A percentile compares a stretch with the other conserved stretches of the same genome.
Conservation (phyloP, 805 yeast species). For the Kodamaea restingae region DNA sequence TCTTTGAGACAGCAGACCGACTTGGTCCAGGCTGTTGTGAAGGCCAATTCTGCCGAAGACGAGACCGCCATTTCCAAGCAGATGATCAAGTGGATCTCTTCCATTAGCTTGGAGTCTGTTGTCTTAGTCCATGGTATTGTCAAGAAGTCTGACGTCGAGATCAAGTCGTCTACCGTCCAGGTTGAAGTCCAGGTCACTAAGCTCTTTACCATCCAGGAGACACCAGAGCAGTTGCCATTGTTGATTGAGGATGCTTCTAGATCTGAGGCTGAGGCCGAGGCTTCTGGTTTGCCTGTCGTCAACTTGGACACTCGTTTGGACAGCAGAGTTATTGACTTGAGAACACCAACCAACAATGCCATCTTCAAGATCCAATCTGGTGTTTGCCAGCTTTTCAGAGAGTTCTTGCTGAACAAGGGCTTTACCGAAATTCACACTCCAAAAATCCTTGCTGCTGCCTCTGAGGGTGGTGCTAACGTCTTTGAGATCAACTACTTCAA, state of each 20-base stretch:
- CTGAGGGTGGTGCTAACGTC: slow-evolving; percentile 97
- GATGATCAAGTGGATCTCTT: slow-evolving; percentile 94
- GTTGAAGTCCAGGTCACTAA: slow-evolving; percentile 77
- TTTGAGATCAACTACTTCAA: slow-evolving; percentile 93
- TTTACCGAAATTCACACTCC: slow-evolving; percentile 96
- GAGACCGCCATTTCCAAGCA: slow-evolving; percentile 66
- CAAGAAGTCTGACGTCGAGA: slow-evolving; percentile 76
- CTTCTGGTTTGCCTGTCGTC: slow-evolving; percentile 85
- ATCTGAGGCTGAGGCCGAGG: slow-evolving; percentile 91
- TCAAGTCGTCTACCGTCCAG: slow-evolving; percentile 88
- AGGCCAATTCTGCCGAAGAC: slow-evolving; percentile 61
- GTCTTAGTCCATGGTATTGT: slow-evolving; percentile 87
- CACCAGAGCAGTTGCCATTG: slow-evolving; percentile 91
- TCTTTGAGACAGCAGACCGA: slow-evolving; percentile 87
- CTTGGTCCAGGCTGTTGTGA: slow-evolving; percentile 79
- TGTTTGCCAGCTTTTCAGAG: slow-evolving; percentile 83
- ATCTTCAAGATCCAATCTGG: slow-evolving; percentile 92
- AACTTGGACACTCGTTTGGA: slow-evolving; percentile 96
- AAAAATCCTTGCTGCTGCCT: slow-evolving; percentile 88
- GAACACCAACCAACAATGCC: slow-evolving; percentile 97
- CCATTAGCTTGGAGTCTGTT: slow-evolving; percentile 82
- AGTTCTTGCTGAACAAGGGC: slow-evolving; percentile 61
- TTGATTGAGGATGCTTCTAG: slow-evolving; percentile 95
- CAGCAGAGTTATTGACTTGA: slow-evolving; percentile 89
- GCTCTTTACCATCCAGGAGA: slow-evolving; percentile 73